Evolutionary conservation across 352 stramenopile species (phyloP).

Genomic region (Phytophthora hybrid): DNA sequence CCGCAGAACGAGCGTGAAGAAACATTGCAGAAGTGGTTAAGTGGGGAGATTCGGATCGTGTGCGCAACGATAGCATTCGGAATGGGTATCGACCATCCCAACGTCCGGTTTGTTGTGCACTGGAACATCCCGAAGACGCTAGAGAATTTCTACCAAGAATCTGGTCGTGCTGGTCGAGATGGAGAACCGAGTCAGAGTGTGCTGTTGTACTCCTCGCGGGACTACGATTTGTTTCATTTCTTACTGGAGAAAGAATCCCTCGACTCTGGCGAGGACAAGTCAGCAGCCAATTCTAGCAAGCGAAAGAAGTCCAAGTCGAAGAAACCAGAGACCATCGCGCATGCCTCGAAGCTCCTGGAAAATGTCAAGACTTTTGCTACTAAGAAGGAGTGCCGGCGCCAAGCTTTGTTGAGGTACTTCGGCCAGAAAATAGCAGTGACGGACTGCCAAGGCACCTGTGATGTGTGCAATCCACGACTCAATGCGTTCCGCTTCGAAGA

Average conservation of each 20-base stretch:
- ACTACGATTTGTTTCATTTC: conserved; percentile 64
- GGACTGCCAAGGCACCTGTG: conserved; percentile 57
- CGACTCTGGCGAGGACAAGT: neutral
- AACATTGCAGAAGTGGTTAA: conserved; percentile 59
- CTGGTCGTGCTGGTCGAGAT: conserved; percentile 94
- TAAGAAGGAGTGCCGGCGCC: conserved; percentile 58
- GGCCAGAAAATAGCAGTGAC: conserved; percentile 53
- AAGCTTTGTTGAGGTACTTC: conserved; percentile 66
- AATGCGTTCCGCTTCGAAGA: conserved; percentile 63
- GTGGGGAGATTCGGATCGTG: conserved; percentile 72
- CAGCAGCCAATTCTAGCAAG: neutral
- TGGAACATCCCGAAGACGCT: conserved; percentile 90
- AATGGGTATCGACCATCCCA: conserved; percentile 93
- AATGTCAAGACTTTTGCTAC: conserved; percentile 56
- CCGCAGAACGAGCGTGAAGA: conserved; percentile 44
- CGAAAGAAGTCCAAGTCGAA: conserved; percentile 18
- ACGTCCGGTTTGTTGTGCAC: conserved; percentile 92
- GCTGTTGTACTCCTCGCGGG: conserved; percentile 74
- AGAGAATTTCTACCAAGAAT: conserved; percentile 98
- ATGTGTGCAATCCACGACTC: conserved; percentile 68
- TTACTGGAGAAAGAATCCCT: conserved; percentile 46
- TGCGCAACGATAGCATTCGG: conserved; percentile 95
- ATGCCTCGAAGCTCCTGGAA: conserved; percentile 47
- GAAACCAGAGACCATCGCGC: conserved; percentile 16
- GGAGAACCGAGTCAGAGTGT: conserved; percentile 87